Percentiles rank a stretch among this genome's conserved stretches.
Evolutionary conservation across 2,329 filamentous ascomycete genomes (phyloP).

Genomic region (Bertia moriformis): DNA sequence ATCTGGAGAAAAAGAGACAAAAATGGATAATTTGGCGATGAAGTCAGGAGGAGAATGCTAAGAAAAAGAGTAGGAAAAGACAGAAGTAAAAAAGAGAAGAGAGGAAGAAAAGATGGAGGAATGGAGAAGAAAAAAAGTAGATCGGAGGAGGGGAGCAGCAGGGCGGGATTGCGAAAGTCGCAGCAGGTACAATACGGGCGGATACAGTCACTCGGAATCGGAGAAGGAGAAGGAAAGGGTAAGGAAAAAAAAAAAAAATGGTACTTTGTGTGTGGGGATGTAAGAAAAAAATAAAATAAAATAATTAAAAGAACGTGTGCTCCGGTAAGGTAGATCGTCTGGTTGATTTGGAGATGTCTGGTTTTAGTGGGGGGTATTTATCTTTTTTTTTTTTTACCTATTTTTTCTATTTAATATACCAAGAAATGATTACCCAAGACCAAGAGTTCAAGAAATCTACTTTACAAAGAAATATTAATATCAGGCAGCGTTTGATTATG

Average conservation of each 20-base stretch:
- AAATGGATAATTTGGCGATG: no score
- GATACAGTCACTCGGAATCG: slow-evolving; percentile 1
- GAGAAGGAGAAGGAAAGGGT: not conserved
- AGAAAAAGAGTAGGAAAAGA: no score
- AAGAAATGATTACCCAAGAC: no score
- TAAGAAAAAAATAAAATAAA: slow-evolving; percentile 3
- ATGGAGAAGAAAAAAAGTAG: slow-evolving; percentile 12
- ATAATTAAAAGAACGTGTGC: not conserved
- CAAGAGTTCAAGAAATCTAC: not conserved
- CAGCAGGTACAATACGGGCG: not conserved
- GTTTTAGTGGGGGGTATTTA: not conserved
- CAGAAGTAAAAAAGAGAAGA: slow-evolving; percentile 8
- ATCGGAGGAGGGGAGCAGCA: slow-evolving; percentile 9
- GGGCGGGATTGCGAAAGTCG: no score
- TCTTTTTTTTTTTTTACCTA: not conserved
- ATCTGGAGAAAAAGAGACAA: slow-evolving; percentile 10
- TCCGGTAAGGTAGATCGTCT: not conserved
- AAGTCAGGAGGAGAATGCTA: no score
- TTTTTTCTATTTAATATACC: not conserved
- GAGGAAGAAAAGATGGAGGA: slow-evolving; percentile 5
- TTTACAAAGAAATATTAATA: not conserved
- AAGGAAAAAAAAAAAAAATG: slow-evolving; percentile 6
- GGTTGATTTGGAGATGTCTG: not conserved
- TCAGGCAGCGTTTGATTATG: not conserved
- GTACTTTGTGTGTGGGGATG: slow-evolving; percentile 4